phyloP scores from a whole-genome alignment of 768 basidiomycete species.

The Boletus sp. region DNA sequence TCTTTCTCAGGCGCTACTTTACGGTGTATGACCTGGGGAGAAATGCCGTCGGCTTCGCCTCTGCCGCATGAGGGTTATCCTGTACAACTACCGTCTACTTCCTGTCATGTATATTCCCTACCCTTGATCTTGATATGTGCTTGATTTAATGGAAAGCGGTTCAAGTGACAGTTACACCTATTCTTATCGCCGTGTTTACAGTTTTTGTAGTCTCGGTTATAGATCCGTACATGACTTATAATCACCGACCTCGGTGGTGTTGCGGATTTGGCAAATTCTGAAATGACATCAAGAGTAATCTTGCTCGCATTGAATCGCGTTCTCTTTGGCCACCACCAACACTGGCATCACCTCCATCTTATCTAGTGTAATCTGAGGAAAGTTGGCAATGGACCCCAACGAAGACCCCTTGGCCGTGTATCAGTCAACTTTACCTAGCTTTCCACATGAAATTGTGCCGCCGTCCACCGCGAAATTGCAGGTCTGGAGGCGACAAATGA shows the following conservation, averaged over 20 bases:
- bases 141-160: slow-evolving; percentile 9
- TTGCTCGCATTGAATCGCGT: neutral
- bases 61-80: slow-evolving; percentile 28
- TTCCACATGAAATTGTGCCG: slow-evolving; percentile 3
- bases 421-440: slow-evolving; percentile 1
- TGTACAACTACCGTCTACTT: neutral
- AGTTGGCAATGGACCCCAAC: slow-evolving; percentile 13
- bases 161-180: neutral
- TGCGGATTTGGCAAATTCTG: neutral
- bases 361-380: neutral
- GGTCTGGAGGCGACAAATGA: slow-evolving; percentile 20
- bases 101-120: neutral
- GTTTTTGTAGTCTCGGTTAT: neutral
- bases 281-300: neutral
- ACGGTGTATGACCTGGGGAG: slow-evolving; percentile 83
- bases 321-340: neutral
- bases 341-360: neutral
- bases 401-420: neutral
- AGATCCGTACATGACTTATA: neutral
- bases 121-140: neutral
- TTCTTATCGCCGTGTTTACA: neutral
- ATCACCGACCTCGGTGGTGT: neutral
- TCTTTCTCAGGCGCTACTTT: slow-evolving; percentile 88
- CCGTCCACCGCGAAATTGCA: slow-evolving; percentile 25
- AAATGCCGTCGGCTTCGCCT: slow-evolving; percentile 83